These are phyloP conservation scores for Suillus subaureus DNA, from an alignment of 768 basidiomycete species.

Conservation along the genomic window DNA sequence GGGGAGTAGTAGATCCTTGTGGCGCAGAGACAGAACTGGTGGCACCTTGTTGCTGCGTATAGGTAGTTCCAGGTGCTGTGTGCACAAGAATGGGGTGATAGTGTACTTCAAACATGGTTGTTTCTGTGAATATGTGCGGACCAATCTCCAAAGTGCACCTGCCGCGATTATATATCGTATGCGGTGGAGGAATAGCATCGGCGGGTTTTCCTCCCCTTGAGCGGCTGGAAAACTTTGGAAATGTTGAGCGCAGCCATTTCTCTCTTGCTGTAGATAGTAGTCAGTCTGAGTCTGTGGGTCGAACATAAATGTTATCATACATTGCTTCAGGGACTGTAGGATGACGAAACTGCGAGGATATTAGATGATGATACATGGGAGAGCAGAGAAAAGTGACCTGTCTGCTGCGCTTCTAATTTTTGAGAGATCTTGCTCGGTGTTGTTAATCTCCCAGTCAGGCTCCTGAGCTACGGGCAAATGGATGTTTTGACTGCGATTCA, in stretches of 20 bases:
- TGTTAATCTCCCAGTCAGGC: conserved; percentile 62
- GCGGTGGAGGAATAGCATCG: conserved; percentile 59
- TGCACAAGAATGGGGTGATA: conserved; percentile 48
- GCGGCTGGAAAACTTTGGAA: conserved; percentile 73
- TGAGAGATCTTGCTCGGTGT: conserved; percentile 41
- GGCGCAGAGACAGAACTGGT: conserved; percentile 14
- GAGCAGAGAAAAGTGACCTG: conserved; percentile 44
- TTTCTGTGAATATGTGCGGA: conserved; percentile 71
- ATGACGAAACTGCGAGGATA: conserved; percentile 53
- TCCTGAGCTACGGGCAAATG: conserved; percentile 57
- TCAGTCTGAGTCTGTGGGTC: conserved; percentile 17
- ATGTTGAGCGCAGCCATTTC: conserved; percentile 64
- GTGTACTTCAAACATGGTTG: conserved; percentile 72
- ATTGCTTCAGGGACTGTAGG: conserved; percentile 71
- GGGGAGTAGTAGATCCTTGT: conserved; percentile 36
- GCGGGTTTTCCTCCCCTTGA: conserved; percentile 59
- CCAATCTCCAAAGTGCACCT: conserved; percentile 74
- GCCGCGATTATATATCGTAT: conserved; percentile 65
- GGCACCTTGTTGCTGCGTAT: conserved; percentile 28
- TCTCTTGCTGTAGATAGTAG: conserved; percentile 56
- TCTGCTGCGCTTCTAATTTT: conserved; percentile 53
- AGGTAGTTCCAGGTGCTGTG: conserved; percentile 25
- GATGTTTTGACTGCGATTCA: conserved; percentile 28
- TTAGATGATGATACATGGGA: conserved; percentile 9
- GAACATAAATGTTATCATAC: conserved; percentile 35